Evolutionary conservation across 2,329 filamentous ascomycete genomes (phyloP).

Genomic region (Xylariales sp.): DNA sequence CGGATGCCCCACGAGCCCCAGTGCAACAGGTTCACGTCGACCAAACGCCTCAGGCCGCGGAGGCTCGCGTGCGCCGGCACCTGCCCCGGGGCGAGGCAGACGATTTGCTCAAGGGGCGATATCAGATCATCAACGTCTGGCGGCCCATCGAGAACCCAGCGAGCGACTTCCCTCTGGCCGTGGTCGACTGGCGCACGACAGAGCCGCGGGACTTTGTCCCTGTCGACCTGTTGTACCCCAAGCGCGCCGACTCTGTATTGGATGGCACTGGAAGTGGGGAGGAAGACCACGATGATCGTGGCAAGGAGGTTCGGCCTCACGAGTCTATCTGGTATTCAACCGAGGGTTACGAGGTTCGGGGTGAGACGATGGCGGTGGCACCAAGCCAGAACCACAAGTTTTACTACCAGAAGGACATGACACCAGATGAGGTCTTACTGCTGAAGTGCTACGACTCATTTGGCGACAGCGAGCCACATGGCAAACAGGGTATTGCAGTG

Average conservation of each 20-base stretch:
- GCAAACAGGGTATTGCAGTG: conserved; percentile 37
- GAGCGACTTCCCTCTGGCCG: conserved; percentile 58
- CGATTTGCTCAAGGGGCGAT: conserved; percentile 51
- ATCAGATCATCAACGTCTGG: conserved; percentile 70
- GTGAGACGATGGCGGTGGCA: conserved; percentile 58
- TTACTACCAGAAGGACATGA: conserved; percentile 67
- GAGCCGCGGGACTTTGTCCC: conserved; percentile 53
- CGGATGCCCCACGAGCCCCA: conserved; percentile 55
- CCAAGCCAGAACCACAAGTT: conserved; percentile 56
- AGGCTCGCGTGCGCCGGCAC: conserved; percentile 57
- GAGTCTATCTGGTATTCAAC: conserved; percentile 30
- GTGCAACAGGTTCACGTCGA: conserved; percentile 70
- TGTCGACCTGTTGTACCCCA: conserved; percentile 60
- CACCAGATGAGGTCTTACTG: conserved; percentile 41
- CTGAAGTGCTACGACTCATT: conserved; percentile 52
- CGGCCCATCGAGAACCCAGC: conserved; percentile 60
- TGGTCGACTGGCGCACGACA: conserved; percentile 61
- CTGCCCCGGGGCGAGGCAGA: conserved; percentile 49
- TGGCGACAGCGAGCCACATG: conserved; percentile 28
- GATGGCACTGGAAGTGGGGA: conserved; percentile 8
- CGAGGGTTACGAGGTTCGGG: conserved; percentile 55
- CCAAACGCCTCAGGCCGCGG: conserved; percentile 61
- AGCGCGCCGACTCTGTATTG: conserved; percentile 20
- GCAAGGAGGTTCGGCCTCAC: conserved; percentile 8
- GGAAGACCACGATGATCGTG: conserved; percentile 6